These are phyloP conservation scores for Rhodosporidiobolus sp. DNA, from an alignment of 768 basidiomycete species.

Conservation along the genomic window DNA sequence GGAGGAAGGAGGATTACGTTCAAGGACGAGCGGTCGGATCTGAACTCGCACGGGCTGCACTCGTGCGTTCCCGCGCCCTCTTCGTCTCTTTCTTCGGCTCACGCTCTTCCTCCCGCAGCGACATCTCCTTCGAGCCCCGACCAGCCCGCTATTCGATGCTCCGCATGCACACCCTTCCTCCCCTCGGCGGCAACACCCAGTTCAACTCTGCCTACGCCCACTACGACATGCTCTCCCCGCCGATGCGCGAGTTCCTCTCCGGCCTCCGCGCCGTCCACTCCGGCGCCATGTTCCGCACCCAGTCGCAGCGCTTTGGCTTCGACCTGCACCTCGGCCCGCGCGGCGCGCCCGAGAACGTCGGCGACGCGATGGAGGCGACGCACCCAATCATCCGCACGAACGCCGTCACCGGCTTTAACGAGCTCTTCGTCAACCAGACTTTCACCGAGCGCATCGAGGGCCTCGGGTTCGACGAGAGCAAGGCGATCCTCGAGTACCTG, in stretches of 20 bases:
- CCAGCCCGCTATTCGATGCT: slow-evolving; percentile 48
- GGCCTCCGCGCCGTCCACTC: slow-evolving; percentile 45
- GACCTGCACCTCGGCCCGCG: slow-evolving; percentile 43
- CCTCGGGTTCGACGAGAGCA: slow-evolving; percentile 30
- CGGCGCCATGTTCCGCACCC: slow-evolving; percentile 46
- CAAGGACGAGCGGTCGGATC: slow-evolving; percentile 21
- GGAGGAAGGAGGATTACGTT: slow-evolving; percentile 25
- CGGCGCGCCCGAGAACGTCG: slow-evolving; percentile 47
- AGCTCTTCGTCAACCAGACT: slow-evolving; percentile 38
- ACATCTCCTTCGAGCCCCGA: slow-evolving; percentile 48
- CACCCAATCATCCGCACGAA: slow-evolving; percentile 45
- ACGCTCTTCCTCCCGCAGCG: slow-evolving; percentile 12
- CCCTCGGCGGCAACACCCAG: slow-evolving; percentile 42
- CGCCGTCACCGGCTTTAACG: slow-evolving; percentile 41
- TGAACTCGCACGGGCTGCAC: slow-evolving; percentile 12
- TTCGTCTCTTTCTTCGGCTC: not conserved
- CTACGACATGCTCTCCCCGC: slow-evolving; percentile 45
- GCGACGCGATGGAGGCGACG: slow-evolving; percentile 44
- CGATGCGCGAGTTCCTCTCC: slow-evolving; percentile 46
- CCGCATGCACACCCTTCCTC: slow-evolving; percentile 48
- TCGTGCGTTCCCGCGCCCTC: not conserved
- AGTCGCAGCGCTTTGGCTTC: slow-evolving; percentile 44
- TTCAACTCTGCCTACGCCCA: slow-evolving; percentile 46
- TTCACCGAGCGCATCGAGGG: slow-evolving; percentile 43
- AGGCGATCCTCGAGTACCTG: slow-evolving; percentile 49